Evolutionary conservation across 371 early-diverging fungal genomes (phyloP), one percentile per base, ranked within the genome.

Genomic region (Syncephalastrum contaminatum): DNA sequence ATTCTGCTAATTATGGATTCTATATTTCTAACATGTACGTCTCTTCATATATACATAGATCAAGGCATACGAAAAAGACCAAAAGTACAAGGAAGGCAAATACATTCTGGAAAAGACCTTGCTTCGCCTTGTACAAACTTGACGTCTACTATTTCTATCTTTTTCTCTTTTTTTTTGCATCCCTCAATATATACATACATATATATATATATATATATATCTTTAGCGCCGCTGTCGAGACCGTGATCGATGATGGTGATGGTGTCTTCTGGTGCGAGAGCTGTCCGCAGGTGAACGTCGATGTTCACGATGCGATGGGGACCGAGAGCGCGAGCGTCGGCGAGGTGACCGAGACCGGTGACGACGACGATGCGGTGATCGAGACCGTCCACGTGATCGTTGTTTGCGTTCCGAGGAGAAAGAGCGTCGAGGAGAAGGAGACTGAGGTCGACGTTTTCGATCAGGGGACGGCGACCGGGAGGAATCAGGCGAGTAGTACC

Each of bases 71-170:
- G 88, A 86, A 54, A 77, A 80, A n/a, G 65, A 73, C 6, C 88
- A 91, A 73, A 85, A 84, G 59, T 91, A 91, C 77, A 91, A 91
- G 59, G 89, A 89, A 57, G 91, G 91, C 16, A 82, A 82, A 63
- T 89, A 76, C 56, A 86, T 89, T 50, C 73, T 91, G 42, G 88
- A 82, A 56, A 78, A 78, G 57, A 58, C n/a, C 6, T 36, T 57
- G 14, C 51, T 57, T 4, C 48, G 43, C 22, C 51, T 51, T 10
- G 51, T 57, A 12, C 47, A 57, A 16, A 30, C 36, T 10, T 30
- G 36, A 30, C 36, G 1, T 30, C 25, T 25, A 25, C 25, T n/a
- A 7, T 25, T 25, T 25, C 25, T 4, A 4, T 25, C 25, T 25
- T 25, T 25, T 7, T 25, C 25, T 25, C 25, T 1, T 2, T 30